Percentiles rank a stretch among this genome's conserved stretches.
These are phyloP conservation scores for Fusarium sp. DNA, from an alignment of 2,329 filamentous ascomycete genomes.

Conservation along the genomic window DNA sequence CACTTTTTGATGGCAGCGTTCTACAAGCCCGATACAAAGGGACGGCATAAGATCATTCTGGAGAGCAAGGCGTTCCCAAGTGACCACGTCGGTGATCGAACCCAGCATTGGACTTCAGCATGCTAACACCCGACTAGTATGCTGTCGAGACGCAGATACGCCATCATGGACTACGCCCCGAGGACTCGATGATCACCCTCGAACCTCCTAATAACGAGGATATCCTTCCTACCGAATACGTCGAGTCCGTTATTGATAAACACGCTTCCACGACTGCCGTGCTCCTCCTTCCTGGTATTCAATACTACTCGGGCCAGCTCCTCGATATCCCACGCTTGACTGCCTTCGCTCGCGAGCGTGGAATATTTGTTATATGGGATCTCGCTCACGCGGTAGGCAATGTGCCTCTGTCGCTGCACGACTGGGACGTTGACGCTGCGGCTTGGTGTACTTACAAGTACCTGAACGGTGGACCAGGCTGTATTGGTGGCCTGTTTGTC, in stretches of 20 bases:
- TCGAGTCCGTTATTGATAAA: conserved; percentile 78
- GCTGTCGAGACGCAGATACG: conserved; percentile 82
- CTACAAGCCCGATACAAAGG: conserved; percentile 72
- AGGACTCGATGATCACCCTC: conserved; percentile 76
- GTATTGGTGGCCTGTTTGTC: conserved; percentile 82
- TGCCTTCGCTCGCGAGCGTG: conserved; percentile 74
- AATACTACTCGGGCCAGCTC: conserved; percentile 88
- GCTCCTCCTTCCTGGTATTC: conserved; percentile 82
- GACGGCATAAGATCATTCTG: conserved; percentile 78
- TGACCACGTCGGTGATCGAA: conserved; percentile 70
- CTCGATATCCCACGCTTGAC: conserved; percentile 85
- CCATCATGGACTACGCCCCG: conserved; percentile 73
- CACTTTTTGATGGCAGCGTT: conserved; percentile 86
- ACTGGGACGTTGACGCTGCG: conserved; percentile 88
- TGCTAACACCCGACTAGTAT: conserved; percentile 64
- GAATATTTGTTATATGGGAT: conserved; percentile 82
- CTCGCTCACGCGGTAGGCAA: conserved; percentile 86
- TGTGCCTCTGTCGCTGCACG: conserved; percentile 78
- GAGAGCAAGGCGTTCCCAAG: conserved; percentile 89
- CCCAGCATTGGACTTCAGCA: not conserved
- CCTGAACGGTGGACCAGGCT: conserved; percentile 82
- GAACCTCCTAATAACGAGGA: conserved; percentile 64
- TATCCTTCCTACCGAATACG: conserved; percentile 74
- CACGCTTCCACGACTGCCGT: conserved; percentile 78
- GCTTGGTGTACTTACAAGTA: conserved; percentile 94